Base-by-base conservation (phyloP, 2,329 filamentous ascomycete genomes). In the Pyrenochaeta sp. region DNA sequence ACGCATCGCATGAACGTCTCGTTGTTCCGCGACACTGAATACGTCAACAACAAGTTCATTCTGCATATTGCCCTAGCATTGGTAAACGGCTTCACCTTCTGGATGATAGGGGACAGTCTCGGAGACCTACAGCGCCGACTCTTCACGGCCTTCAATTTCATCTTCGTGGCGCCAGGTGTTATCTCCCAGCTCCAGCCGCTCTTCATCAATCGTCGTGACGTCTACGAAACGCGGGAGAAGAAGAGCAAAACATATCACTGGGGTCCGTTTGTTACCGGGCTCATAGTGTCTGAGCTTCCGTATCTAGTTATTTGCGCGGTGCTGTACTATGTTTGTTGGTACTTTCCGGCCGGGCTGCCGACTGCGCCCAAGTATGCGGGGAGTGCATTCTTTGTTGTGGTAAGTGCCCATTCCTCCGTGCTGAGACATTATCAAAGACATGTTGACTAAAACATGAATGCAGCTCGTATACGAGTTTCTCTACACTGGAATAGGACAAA, bases 181-280 rank as follows among this genome's bases (percentile, higher is more conserved):
- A 72, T 71, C 66, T 72, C 55, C 1, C 74, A 76, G 29, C 58
- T 77, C 3, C 69, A 73, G 30, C 71, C 77, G 18, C 49, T 81
- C 2, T 81, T 82, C 63, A 79, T 81, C 39, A 74, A 62, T 7
- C 61, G 59, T 12, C 63, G 67, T 27, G 60, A 69, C 29, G 51
- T 86, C 7, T 86, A 84, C 69, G 83, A 85, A 67, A 82, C 79
- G 7, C 82, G 83, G 41, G 83, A 86, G 61, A 78, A 83, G 11
- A 82, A 87, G 1, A 85, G 82, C 69, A 90, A 90, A 65, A 82
- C 85, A 0, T 92, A 91, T 75, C 88, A 85, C 0, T 91, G 89
- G 89, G 81, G 84, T 60, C 85, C 82, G 0, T 91, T 92, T 72
- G 82, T 91, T 67, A 77, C 87, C 2, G 83, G 86, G 61, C 88